A percentile compares a stretch with the other conserved stretches of the same genome.
Evolutionary conservation across 305 asterid genomes (phyloP).

Genomic region (Rubia tinctorum): DNA sequence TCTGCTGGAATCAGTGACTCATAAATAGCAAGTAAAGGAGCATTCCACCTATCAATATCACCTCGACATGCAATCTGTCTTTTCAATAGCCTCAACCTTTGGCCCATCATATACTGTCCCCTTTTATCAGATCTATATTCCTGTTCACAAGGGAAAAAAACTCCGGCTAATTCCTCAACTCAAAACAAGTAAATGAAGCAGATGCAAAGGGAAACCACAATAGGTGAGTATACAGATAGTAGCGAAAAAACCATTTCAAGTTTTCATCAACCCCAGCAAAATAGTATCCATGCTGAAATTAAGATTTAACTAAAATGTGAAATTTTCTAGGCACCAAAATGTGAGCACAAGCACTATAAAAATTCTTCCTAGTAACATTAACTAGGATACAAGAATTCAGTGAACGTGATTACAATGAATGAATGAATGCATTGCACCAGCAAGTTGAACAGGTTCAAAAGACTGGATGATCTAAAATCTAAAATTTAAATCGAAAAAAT

Average conservation of each 20-base stretch:
- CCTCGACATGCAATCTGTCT: slow-evolving; percentile 48
- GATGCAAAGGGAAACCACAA: background rate
- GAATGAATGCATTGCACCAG: background rate
- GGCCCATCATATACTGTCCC: slow-evolving; percentile 72
- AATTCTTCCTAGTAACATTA: background rate
- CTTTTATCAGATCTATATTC: slow-evolving; percentile 84
- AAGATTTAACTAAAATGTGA: background rate
- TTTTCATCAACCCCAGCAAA: background rate
- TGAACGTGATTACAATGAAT: background rate
- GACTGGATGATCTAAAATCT: background rate
- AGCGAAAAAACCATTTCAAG: background rate
- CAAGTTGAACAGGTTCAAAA: background rate
- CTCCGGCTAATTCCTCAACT: slow-evolving; percentile 11
- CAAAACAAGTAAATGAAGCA: background rate
- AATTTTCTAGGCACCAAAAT: background rate
- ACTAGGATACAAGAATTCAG: background rate
- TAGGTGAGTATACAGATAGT: background rate
- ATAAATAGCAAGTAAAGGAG: slow-evolving; percentile 57
- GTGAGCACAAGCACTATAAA: background rate
- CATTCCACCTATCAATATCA: slow-evolving; percentile 50
- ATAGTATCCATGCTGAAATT: background rate
- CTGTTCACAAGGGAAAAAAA: slow-evolving; percentile 34
- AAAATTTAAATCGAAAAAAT: too few relatives aligned
- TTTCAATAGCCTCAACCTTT: slow-evolving; percentile 62
- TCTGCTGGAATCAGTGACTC: slow-evolving; percentile 81